phyloP scores from a whole-genome alignment of 2,329 filamentous ascomycete species.

The Sporothrix brunneoviolacea region DNA sequence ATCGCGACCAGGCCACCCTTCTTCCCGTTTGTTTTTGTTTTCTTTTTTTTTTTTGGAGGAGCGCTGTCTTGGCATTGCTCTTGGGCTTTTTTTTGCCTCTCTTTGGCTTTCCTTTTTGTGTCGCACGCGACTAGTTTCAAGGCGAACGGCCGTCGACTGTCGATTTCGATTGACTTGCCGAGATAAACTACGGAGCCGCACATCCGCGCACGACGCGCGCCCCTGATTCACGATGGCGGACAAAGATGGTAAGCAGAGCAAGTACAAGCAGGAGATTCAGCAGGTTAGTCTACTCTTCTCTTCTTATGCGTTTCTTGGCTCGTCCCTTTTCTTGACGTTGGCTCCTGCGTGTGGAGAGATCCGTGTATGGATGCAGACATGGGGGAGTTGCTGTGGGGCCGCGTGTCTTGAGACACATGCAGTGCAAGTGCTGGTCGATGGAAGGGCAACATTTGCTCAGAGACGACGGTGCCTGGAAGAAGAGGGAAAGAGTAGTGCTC shows the following conservation, averaged over 20 bases:
- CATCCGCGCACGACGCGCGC: neutral
- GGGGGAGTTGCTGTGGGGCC: too few relatives aligned
- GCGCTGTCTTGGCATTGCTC: too few relatives aligned
- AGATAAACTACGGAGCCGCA: neutral
- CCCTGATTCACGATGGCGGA: constrained; percentile 56
- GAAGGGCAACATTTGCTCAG: too few relatives aligned
- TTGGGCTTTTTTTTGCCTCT: neutral
- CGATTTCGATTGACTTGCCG: neutral
- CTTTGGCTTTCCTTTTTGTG: neutral
- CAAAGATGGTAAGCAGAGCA: constrained; percentile 60
- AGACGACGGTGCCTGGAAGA: neutral
- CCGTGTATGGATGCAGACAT: too few relatives aligned
- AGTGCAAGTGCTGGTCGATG: too few relatives aligned
- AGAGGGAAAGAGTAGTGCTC: too few relatives aligned
- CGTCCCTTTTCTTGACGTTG: neutral
- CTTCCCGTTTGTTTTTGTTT: neutral
- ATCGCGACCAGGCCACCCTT: neutral
- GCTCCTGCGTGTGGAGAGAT: too few relatives aligned
- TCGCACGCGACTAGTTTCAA: neutral
- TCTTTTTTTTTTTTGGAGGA: neutral
- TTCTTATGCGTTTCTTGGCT: neutral
- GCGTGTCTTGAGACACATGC: too few relatives aligned
- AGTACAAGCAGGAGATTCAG: constrained; percentile 97
- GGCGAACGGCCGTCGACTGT: neutral
- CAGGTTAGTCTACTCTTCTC: constrained; percentile 54